Evolutionary conservation across 352 stramenopile species (phyloP).

Genomic region (Phytophthora meadii): DNA sequence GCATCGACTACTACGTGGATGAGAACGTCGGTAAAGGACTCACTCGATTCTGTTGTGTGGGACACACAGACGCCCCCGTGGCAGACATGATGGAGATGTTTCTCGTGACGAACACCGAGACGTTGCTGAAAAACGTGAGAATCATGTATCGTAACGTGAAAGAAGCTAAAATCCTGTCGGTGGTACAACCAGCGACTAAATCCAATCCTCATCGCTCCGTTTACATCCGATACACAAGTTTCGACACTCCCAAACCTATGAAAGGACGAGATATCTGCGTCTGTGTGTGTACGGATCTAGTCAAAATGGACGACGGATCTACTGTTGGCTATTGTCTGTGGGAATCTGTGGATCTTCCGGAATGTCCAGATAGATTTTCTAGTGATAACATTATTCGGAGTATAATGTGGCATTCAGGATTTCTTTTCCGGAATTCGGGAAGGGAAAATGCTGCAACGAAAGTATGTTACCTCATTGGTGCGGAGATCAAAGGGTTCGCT

Average conservation of each 20-base stretch:
- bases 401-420: conserved; percentile 54
- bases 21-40: conserved; percentile 42
- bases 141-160: conserved; percentile 62
- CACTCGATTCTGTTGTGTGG: conserved; percentile 61
- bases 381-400: conserved; percentile 44
- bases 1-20: conserved; percentile 59
- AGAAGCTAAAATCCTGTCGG: conserved; percentile 53
- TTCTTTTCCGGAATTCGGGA: conserved; percentile 50
- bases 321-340: conserved; percentile 68
- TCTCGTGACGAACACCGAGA: conserved; percentile 45
- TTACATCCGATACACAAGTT: conserved; percentile 48
- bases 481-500: conserved; percentile 32
- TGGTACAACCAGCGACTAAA: conserved; percentile 34
- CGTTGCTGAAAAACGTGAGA: conserved; percentile 52
- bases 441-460: conserved; percentile 44
- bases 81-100: conserved; percentile 63
- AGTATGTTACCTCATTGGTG: conserved; percentile 56
- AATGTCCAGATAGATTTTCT: conserved; percentile 37
- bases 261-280: conserved; percentile 45
- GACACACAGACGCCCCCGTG: conserved; percentile 41
- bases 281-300: conserved; percentile 40
- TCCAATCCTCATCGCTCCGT: conserved; percentile 37
- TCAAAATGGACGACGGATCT: conserved; percentile 30
- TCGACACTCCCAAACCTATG: conserved; percentile 49
- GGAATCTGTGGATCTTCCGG: conserved; percentile 54